Base-by-base conservation (phyloP, 139 green algal genomes). In the Zygnema circumcarinatum region DNA sequence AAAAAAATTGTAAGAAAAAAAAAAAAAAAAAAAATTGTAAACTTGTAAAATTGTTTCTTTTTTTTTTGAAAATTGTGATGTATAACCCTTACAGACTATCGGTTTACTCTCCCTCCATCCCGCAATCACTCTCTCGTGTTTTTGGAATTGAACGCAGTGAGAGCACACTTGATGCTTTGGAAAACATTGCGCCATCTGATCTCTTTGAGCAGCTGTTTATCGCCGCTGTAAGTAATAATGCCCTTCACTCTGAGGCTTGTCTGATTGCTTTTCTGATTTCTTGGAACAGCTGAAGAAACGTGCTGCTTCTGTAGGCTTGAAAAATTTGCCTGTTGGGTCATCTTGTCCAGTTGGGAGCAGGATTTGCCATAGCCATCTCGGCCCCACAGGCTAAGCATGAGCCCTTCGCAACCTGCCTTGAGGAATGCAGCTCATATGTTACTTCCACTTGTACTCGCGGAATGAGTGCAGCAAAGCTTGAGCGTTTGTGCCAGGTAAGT, bases 201-300 rank as follows among this genome's bases (percentile, higher is more conserved):
- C 83, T 91, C 16, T 91, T 91, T 33, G 87, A 91, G 73, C 87
- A 91, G 67, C 87, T 91, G 54, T 91, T 91, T 83, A 76, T 91
- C 33, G 84, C 53, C 72, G 84, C 87, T 29, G 81, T 90, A 89
- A 85, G 86, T 84, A n/a, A 52, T 1, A 91, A 67, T 25, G n/a
- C n/a, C n/a, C n/a, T n/a, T n/a, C n/a, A n/a, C n/a, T n/a, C n/a
- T n/a, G n/a, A 88, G 32, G 79, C 79, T 1, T 33, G n/a, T 35
- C 29, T 25, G 3, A 39, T 72, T 72, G 56, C 56, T 72, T 31
- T 72, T 29, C 29, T 25, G 56, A 25, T 31, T 25, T 29, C 56
- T 31, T 72, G 29, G 25, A 72, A 29, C 29, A 72, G 25, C 56
- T 25, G 29, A 31, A 72, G n/a, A n/a, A n/a, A n/a, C n/a, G n/a